A percentile compares a stretch with the other conserved stretches of the same genome.
Evolutionary conservation across 768 basidiomycete species (phyloP).

Genomic region (Termitomyces sp.): DNA sequence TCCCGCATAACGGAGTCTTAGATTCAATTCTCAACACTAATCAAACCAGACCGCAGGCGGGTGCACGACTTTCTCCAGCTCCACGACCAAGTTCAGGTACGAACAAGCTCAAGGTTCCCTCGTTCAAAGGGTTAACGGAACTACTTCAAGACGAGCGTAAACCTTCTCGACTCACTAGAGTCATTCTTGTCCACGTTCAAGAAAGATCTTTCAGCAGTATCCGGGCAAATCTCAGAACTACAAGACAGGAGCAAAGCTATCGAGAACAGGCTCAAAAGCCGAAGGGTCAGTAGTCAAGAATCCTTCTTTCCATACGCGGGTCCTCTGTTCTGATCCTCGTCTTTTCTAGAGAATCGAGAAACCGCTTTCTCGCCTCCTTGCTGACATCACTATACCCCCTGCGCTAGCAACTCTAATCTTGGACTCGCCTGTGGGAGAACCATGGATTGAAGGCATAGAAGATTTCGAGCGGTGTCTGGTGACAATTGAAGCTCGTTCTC

Average conservation of each 20-base stretch:
- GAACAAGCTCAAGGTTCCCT: neutral
- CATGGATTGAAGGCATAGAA: constrained; percentile 81
- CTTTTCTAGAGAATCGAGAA: constrained; percentile 76
- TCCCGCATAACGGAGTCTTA: neutral
- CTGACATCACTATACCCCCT: constrained; percentile 81
- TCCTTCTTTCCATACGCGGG: neutral
- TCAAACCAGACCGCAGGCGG: constrained; percentile 27
- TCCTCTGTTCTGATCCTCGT: neutral
- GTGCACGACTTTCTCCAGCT: constrained; percentile 74
- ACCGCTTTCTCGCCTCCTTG: constrained; percentile 75
- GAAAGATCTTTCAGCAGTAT: constrained; percentile 88
- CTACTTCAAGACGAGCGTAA: constrained; percentile 68
- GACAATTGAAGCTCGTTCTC: constrained; percentile 61
- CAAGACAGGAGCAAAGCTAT: constrained; percentile 89
- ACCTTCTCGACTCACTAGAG: constrained; percentile 82
- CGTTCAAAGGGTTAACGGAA: neutral
- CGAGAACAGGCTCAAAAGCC: constrained; percentile 76
- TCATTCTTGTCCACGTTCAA: constrained; percentile 94
- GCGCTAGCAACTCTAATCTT: constrained; percentile 68
- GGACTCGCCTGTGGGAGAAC: constrained; percentile 78
- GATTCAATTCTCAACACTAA: neutral
- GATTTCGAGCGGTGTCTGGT: constrained; percentile 76
- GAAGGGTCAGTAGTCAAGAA: constrained; percentile 57
- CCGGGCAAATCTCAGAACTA: constrained; percentile 92
- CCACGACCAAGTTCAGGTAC: constrained; percentile 87